Base-by-base conservation (phyloP, 164 flowering plant species). In the Stephania cephalantha region DNA sequence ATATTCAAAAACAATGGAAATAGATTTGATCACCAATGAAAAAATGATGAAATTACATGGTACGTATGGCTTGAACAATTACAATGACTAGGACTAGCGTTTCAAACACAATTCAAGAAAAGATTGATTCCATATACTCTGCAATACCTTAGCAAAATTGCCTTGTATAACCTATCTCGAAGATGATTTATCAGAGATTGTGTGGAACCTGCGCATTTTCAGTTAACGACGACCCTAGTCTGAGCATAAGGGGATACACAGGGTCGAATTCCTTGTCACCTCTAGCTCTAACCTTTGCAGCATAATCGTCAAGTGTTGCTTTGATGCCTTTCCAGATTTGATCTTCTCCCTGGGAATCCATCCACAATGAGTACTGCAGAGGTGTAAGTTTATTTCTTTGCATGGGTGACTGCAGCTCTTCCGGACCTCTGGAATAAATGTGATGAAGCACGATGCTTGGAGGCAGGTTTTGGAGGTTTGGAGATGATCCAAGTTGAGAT, bases 261-360 rank as follows among this genome's bases (percentile, higher is more conserved):
- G 96, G 93, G 75, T 89, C 89, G 77, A 95, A 93, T 79, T 95
- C 99, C 78, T 92, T 91, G 79, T 93, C 96, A n/a, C 98, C 98
- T 87, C 97, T 88, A 73, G 87, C 86, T 82, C 89, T 83, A 3
- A 93, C 89, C 64, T 81, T 86, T 15, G 85, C 87, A 76, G 98
- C 98, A 80, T 95, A 95, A 84, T 95, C 99, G 80, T 93, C 99
- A 44, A 93, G 85, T 73, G 99, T 95, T 70, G 93, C 97, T 79
- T 95, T 95, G 65, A 95, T 82, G 18, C 99, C 99, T 83, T 86
- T 91, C 99, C 99, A 95, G 31, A 93, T 86, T 82, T 95, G 98
- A 82, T 88, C 93, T 82, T 93, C 98, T 13, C 94, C 91, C 75
- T 95, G 98, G 10, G 95, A 87, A 83, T 95, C 98, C 73, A 93